Evolutionary conservation across 2,329 filamentous ascomycete genomes (phyloP), one percentile per base, ranked within the genome.

Genomic region (Penicillium sp.): DNA sequence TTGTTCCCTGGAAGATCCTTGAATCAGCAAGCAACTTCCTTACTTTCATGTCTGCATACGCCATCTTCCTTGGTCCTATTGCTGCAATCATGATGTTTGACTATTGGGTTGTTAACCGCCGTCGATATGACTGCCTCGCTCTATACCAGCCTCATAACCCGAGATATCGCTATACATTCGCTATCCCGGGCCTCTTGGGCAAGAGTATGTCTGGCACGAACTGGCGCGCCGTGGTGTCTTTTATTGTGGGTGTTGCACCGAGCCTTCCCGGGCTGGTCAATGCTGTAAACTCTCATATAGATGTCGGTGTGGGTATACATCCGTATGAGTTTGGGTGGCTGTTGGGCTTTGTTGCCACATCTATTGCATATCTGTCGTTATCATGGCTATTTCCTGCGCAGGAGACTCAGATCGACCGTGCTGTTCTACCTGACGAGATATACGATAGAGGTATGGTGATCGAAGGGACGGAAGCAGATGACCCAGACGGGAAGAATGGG

Each of bases 311-410:
- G 0, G 85, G 86, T 0, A 72, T 77, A 0, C 79, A 82, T 60
- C 73, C 87, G 5, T 89, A 87, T 66, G 78, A 81, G 26, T 85
- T 88, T 66, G 85, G 86, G n/a, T 89, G 85, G 82, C 66, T 88
- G 18, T 78, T 86, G 47, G 86, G 85, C 0, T 87, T 88, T 60
- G 73, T 79, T 10, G 75, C 70, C 0, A 84, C 82, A 8, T 79
- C 81, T 20, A 48, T 84, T 3, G 76, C 87, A 0, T 88, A 88
- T 70, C 72, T 81, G 10, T 63, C 59, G 0, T 63, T 87, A 20
- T 81, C 76, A 46, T 73, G 71, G 56, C 62, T 73, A 3, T 80
- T 82, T 40, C 82, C 83, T 8, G 79, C 77, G 0, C 69, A 57
- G n/a, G 78, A 81, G 62, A 79, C 80, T 0, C 67, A 83, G 46